Evolutionary conservation across 257 asterid genomes (phyloP).

Genomic region (Penstemon barbatus): DNA sequence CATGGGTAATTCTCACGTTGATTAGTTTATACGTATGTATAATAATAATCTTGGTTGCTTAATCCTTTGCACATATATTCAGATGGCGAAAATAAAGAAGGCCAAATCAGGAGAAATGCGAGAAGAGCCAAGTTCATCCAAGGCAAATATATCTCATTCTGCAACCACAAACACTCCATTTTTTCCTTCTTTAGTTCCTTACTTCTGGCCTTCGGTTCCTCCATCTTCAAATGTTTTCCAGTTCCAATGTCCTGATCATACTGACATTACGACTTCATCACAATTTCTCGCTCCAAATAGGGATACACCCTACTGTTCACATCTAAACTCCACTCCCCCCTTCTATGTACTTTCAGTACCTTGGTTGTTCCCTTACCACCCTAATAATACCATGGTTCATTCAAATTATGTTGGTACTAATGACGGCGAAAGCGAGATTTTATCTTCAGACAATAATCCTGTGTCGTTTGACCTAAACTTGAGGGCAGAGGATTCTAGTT

Average conservation of each 20-base stretch:
- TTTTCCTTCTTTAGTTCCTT: constrained; percentile 32
- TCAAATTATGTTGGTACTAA: constrained; percentile 18
- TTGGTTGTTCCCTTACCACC: constrained; percentile 37
- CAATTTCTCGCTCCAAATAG: constrained; percentile 15
- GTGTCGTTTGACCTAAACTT: constrained; percentile 19
- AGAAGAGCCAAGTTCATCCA: constrained; percentile 13
- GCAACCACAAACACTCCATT: constrained; percentile 8
- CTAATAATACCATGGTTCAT: constrained; percentile 4
- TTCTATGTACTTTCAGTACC: constrained; percentile 44
- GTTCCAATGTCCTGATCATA: constrained; percentile 22
- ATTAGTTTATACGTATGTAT: background rate
- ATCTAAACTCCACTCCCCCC: constrained; percentile 24
- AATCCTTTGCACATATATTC: constrained; percentile 6
- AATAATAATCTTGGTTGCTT: background rate
- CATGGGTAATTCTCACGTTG: constrained; percentile 29
- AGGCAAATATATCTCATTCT: constrained; percentile 25
- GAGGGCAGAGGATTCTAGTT: constrained; percentile 5
- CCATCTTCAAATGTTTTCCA: constrained; percentile 33
- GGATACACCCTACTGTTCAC: constrained; percentile 13
- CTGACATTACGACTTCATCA: constrained; percentile 19
- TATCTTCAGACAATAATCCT: constrained; percentile 21
- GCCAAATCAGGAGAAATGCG: constrained; percentile 25
- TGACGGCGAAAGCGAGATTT: constrained; percentile 7
- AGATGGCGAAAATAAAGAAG: constrained; percentile 37
- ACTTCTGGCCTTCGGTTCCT: constrained; percentile 32